A percentile compares a stretch with the other conserved stretches of the same genome.
Conservation (phyloP, 2,329 filamentous ascomycete genomes). For the Trichoderma asperellum region DNA sequence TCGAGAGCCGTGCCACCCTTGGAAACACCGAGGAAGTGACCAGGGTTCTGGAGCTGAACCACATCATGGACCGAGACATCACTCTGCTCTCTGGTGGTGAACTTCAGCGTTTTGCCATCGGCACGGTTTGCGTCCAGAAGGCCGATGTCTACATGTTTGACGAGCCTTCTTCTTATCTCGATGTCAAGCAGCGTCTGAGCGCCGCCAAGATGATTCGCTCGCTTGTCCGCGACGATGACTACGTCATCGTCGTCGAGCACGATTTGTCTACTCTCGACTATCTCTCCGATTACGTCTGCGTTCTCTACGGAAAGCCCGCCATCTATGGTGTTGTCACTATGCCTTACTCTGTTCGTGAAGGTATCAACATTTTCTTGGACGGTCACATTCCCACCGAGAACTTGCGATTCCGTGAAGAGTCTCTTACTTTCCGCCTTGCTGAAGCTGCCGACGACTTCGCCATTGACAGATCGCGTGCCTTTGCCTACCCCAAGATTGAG, state of each 20-base stretch:
- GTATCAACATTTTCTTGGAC: conserved; percentile 99
- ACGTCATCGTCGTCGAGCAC: conserved; percentile 99
- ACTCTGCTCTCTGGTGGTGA: conserved; percentile 92
- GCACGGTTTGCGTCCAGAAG: conserved; percentile 91
- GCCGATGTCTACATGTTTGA: conserved; percentile 99
- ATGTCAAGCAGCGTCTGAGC: conserved; percentile 97
- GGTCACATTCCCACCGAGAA: conserved; percentile 98
- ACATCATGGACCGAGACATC: conserved; percentile 92
- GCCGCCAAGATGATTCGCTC: conserved; percentile 92
- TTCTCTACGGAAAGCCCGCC: conserved; percentile 92
- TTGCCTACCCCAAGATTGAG: conserved; percentile 86
- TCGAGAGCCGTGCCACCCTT: conserved; percentile 76
- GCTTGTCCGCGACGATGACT: conserved; percentile 84
- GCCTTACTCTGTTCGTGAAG: conserved; percentile 93
- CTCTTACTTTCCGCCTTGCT: conserved; percentile 89
- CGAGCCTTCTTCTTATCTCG: conserved; percentile 96
- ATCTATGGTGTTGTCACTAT: conserved; percentile 98
- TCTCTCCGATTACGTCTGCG: conserved; percentile 97
- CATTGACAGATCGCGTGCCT: conserved; percentile 80
- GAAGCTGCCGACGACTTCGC: conserved; percentile 89
- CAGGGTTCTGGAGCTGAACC: conserved; percentile 81
- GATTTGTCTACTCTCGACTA: conserved; percentile 98
- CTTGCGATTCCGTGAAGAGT: conserved; percentile 96
- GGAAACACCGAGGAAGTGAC: conserved; percentile 81
- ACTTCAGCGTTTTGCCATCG: conserved; percentile 96